Percentiles rank a stretch among this genome's conserved stretches.
These are phyloP conservation scores for Tagetes patula DNA, from an alignment of 129 eudicot species.

Conservation along the genomic window DNA sequence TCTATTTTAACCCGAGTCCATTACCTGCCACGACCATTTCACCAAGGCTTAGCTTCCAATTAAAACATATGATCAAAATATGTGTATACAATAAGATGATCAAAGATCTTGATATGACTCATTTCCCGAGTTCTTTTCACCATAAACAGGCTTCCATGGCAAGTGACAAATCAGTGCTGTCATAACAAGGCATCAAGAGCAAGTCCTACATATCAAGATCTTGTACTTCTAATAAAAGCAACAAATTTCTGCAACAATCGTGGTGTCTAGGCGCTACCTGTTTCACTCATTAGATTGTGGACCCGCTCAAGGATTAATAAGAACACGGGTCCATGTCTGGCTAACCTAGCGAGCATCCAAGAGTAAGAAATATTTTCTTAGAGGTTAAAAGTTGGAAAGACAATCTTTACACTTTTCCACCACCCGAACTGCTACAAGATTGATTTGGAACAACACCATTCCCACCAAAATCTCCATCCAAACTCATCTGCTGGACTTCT, in stretches of 20 bases:
- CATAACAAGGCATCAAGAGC: conserved; percentile 18
- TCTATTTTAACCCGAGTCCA: too few relatives aligned
- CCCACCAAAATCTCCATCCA: conserved; percentile 91
- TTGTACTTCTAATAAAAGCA: conserved; percentile 21
- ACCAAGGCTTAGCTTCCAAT: neutral
- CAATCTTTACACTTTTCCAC: conserved; percentile 59
- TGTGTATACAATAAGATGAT: neutral
- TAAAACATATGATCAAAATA: neutral
- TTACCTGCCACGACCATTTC: neutral
- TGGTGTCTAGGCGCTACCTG: conserved; percentile 12
- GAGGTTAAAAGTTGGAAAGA: conserved; percentile 22
- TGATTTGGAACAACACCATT: conserved; percentile 63
- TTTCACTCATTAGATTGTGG: conserved; percentile 1
- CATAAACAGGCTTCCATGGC: neutral
- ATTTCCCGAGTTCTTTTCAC: neutral
- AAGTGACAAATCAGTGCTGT: conserved; percentile 15
- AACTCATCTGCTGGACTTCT: conserved; percentile 95
- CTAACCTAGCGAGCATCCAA: conserved; percentile 17
- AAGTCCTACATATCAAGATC: conserved; percentile 34
- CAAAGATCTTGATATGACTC: neutral
- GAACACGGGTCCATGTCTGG: conserved; percentile 14
- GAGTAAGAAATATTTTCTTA: conserved; percentile 17
- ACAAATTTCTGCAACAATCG: conserved; percentile 23
- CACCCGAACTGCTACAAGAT: conserved; percentile 91
- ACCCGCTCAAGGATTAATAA: conserved; percentile 23